These are phyloP conservation scores for Neocatenulostroma microsporum DNA, from an alignment of 2,329 filamentous ascomycete species.

Conservation along the genomic window DNA sequence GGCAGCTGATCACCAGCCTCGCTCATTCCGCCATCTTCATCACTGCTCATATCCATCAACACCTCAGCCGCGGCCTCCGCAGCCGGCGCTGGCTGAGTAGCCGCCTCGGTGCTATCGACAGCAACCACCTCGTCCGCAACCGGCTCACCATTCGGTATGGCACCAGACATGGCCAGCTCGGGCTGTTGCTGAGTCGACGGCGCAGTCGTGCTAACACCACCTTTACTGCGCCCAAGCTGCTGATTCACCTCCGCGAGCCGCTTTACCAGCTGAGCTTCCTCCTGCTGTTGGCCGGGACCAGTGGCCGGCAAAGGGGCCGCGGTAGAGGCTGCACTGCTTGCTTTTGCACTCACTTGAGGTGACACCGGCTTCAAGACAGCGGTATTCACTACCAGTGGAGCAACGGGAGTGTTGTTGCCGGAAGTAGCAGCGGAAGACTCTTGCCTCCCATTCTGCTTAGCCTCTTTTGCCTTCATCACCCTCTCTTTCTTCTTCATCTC, in stretches of 20 bases:
- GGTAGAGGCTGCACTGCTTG: too few species aligned
- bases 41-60: background rate
- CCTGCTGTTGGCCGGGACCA: too few species aligned
- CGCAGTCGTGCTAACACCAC: background rate
- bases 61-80: too few species aligned
- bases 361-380: too few species aligned
- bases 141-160: too few species aligned
- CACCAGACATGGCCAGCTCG: too few species aligned
- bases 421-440: background rate
- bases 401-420: background rate
- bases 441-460: slow-evolving; percentile 1
- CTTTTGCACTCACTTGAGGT: too few species aligned
- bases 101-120: too few species aligned
- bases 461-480: slow-evolving; percentile 3
- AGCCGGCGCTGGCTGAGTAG: too few species aligned
- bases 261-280: background rate
- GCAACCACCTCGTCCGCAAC: too few species aligned
- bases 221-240: background rate
- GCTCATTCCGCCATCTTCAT: slow-evolving; percentile 1
- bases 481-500: slow-evolving; percentile 2
- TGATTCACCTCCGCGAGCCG: background rate
- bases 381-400: background rate
- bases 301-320: too few species aligned
- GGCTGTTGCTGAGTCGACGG: background rate
- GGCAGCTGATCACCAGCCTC: too few species aligned